phyloP scores from a whole-genome alignment of 2,329 filamentous ascomycete species.

The Achaetomium macrosporum region DNA sequence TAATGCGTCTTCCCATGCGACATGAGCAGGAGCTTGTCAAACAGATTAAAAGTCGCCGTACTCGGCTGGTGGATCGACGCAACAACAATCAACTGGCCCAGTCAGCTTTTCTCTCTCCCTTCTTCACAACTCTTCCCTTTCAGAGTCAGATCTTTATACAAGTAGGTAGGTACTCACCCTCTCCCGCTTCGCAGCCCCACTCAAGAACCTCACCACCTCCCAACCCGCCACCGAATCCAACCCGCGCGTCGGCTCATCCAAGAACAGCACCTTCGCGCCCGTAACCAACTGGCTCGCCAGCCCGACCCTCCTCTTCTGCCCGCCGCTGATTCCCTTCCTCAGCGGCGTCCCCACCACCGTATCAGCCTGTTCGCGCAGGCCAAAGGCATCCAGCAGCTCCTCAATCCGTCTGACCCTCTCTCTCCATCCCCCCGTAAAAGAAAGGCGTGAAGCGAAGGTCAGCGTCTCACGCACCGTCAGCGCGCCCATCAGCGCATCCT shows the following conservation, averaged over 20 bases:
- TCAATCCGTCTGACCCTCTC: constrained; percentile 60
- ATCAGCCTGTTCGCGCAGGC: constrained; percentile 61
- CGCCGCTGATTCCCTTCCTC: constrained; percentile 75
- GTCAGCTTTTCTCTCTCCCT: not conserved
- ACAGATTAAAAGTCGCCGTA: constrained; percentile 70
- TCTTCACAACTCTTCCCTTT: too few species aligned
- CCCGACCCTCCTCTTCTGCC: constrained; percentile 75
- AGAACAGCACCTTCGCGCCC: constrained; percentile 70
- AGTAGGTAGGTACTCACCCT: constrained; percentile 42
- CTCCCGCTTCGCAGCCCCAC: constrained; percentile 57
- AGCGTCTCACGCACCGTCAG: constrained; percentile 77
- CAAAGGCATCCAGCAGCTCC: constrained; percentile 64
- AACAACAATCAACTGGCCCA: constrained; percentile 61
- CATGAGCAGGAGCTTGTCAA: constrained; percentile 72
- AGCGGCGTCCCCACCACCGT: constrained; percentile 77
- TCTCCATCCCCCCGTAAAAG: constrained; percentile 38
- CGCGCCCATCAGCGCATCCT: constrained; percentile 76
- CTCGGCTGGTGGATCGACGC: constrained; percentile 84
- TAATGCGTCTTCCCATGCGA: constrained; percentile 67
- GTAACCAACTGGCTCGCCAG: constrained; percentile 79
- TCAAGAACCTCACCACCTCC: constrained; percentile 71
- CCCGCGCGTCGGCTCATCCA: constrained; percentile 80
- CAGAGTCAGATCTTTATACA: not conserved
- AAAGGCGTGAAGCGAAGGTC: constrained; percentile 69
- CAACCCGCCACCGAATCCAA: constrained; percentile 71